A percentile compares a stretch with the other conserved stretches of the same genome.
Conservation (phyloP, 192 early-diverging fungal genomes). For the Linnemannia exigua region DNA sequence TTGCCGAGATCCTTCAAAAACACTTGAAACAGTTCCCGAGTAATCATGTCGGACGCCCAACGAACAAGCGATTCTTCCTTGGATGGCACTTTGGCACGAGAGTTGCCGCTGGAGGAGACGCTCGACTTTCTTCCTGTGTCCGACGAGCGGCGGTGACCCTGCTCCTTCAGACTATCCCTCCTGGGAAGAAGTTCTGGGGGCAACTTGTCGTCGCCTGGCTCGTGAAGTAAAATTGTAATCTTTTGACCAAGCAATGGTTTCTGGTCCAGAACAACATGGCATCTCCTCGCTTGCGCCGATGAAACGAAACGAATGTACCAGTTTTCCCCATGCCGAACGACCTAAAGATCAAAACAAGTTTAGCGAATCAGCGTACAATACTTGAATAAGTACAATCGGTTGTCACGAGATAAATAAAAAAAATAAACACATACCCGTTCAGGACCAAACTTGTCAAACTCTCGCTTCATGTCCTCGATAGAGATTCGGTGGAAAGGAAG, state of each 20-base stretch:
- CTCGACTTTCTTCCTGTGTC: slow-evolving; percentile 24
- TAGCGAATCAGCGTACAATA: no score
- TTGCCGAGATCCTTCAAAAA: slow-evolving; percentile 68
- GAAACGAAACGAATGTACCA: slow-evolving; percentile 68
- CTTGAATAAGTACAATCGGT: no score
- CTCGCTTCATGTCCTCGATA: slow-evolving; percentile 62
- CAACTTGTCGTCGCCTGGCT: slow-evolving; percentile 45
- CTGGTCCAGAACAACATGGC: slow-evolving; percentile 54
- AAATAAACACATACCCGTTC: slow-evolving; percentile 51
- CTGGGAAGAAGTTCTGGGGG: slow-evolving; percentile 36
- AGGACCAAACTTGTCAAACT: slow-evolving; percentile 64
- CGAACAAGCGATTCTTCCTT: slow-evolving; percentile 48
- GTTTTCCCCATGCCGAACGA: slow-evolving; percentile 67
- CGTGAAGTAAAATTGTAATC: slow-evolving; percentile 54
- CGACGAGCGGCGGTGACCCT: slow-evolving; percentile 36
- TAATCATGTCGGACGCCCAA: slow-evolving; percentile 60
- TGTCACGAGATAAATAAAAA: background rate
- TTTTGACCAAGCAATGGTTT: slow-evolving; percentile 59
- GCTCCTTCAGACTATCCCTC: slow-evolving; percentile 28
- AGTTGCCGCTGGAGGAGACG: slow-evolving; percentile 3
- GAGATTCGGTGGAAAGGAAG: slow-evolving; percentile 63
- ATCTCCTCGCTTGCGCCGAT: slow-evolving; percentile 54
- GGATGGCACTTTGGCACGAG: slow-evolving; percentile 29
- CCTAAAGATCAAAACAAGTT: slow-evolving; percentile 28
- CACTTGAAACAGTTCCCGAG: slow-evolving; percentile 64